Base-by-base conservation (phyloP, 73 alveolate species). In the Symbiodinium pilosum region DNA sequence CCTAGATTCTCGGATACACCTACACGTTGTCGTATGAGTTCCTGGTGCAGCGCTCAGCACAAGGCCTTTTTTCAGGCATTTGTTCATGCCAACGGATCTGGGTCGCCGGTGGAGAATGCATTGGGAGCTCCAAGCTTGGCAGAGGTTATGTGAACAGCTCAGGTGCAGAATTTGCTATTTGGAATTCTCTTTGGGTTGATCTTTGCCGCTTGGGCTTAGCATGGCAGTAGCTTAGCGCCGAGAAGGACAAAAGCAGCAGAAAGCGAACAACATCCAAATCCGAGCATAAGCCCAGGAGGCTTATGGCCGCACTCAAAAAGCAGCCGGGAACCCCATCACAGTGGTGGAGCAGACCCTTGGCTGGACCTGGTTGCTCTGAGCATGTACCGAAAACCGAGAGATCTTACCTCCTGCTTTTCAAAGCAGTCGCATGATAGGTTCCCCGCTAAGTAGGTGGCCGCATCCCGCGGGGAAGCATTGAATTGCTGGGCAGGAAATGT, bases 131-230 rank as follows among this genome's bases (percentile, higher is more conserved):
- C n/a, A n/a, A n/a, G n/a, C n/a, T n/a, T n/a, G n/a, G n/a, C n/a
- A n/a, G n/a, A n/a, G n/a, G n/a, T n/a, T n/a, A n/a, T n/a, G n/a
- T n/a, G n/a, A n/a, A n/a, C 73, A 54, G 73, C 81, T 28, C 36
- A 89, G 95, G 95, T 89, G 87, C 73, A 64, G 87, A 89, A 89
- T 34, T 73, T 89, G 34, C 95, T 89, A 39, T 68, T 89, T 30
- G 95, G 95, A 36, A 89, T 89, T n/a, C 95, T 89, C 39, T 89
- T 64, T 64, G 95, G 95, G 30, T 41, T 89, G 87, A 41, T 89
- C 30, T 89, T 89, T 42, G 95, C 43, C 14, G 40, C 95, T 89
- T 32, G 44, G 81, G 14, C 81, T 64, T 26, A 9, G 59, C 59
- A 47, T 6, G 59, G 14, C 6, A 47, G 59, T n/a, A n/a, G n/a